Percentiles rank a stretch among this genome's conserved stretches.
Evolutionary conservation across 2,329 filamentous ascomycete species (phyloP).

Genomic region (Aspergillus quadrilineatus): DNA sequence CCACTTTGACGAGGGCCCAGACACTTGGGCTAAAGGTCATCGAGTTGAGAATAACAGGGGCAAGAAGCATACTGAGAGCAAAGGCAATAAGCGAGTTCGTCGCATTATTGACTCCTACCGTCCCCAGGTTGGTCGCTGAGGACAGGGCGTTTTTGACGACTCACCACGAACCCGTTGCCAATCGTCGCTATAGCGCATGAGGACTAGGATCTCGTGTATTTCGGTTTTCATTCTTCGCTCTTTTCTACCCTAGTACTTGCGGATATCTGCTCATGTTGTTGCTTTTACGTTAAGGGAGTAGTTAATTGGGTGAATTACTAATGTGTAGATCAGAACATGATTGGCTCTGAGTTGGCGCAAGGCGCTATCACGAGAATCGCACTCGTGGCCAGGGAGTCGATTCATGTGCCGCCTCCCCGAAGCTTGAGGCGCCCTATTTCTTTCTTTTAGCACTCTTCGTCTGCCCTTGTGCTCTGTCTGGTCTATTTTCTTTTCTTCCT

Average conservation of each 20-base stretch:
- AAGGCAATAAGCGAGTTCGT: conserved; percentile 10
- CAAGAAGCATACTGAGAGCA: conserved; percentile 6
- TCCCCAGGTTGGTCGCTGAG: background rate
- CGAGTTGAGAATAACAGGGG: background rate
- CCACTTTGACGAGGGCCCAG: conserved; percentile 33
- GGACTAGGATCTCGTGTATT: background rate
- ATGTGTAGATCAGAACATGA: background rate
- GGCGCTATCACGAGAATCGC: conserved; percentile 1
- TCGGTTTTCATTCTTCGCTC: background rate
- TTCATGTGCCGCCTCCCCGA: conserved; percentile 1
- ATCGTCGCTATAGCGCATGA: background rate
- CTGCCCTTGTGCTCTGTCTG: background rate
- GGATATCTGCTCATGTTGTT: background rate
- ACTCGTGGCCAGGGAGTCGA: too few species aligned
- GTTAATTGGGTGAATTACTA: background rate
- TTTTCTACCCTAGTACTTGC: background rate
- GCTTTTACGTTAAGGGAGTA: background rate
- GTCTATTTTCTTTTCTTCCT: background rate
- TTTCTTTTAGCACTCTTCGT: background rate
- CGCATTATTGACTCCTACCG: conserved; percentile 30
- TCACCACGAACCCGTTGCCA: background rate
- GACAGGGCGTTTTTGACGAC: background rate
- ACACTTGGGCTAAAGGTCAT: background rate
- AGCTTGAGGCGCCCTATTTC: background rate
- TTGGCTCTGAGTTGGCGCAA: conserved; percentile 11